Evolutionary conservation across 805 yeast genomes (phyloP).

Genomic region (Lachancea lanzarotensis): DNA sequence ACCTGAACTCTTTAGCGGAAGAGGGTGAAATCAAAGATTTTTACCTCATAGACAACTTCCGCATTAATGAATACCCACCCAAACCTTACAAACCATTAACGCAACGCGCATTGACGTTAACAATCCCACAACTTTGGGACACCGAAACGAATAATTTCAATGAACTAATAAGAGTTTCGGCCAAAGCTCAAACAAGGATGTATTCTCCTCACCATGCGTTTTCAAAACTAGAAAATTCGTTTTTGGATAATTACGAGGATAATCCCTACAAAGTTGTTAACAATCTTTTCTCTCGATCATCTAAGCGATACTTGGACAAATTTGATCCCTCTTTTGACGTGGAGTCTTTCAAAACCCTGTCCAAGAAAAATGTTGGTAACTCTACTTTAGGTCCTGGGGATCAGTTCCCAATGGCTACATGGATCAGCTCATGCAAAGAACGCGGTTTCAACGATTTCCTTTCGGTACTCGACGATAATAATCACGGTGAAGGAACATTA

Average conservation of each 20-base stretch:
- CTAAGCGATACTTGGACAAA: slow-evolving; percentile 30
- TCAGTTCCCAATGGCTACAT: slow-evolving; percentile 21
- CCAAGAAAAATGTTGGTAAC: slow-evolving; percentile 19
- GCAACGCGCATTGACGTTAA: slow-evolving; percentile 33
- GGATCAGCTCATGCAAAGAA: slow-evolving; percentile 20
- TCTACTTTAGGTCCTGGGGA: slow-evolving; percentile 18
- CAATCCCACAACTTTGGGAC: slow-evolving; percentile 24
- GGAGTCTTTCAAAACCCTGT: slow-evolving; percentile 24
- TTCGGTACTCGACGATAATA: slow-evolving; percentile 15
- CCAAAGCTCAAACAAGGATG: slow-evolving; percentile 31
- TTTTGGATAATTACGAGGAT: slow-evolving; percentile 36
- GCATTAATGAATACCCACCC: slow-evolving; percentile 33
- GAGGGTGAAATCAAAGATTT: slow-evolving; percentile 30
- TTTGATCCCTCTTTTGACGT: slow-evolving; percentile 30
- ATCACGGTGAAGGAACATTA: slow-evolving; percentile 15
- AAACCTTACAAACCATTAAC: slow-evolving; percentile 28
- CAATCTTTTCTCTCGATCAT: slow-evolving; percentile 32
- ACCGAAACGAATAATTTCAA: slow-evolving; percentile 24
- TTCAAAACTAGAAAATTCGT: slow-evolving; percentile 37
- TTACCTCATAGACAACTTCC: slow-evolving; percentile 30
- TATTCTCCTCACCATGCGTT: slow-evolving; percentile 31
- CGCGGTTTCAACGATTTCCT: slow-evolving; percentile 19
- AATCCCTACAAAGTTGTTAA: slow-evolving; percentile 35
- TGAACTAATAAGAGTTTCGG: slow-evolving; percentile 33
- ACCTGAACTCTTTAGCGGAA: slow-evolving; percentile 29